Base-by-base conservation (phyloP, 2,329 filamentous ascomycete genomes). In the Calonectria pseudoreteaudii region DNA sequence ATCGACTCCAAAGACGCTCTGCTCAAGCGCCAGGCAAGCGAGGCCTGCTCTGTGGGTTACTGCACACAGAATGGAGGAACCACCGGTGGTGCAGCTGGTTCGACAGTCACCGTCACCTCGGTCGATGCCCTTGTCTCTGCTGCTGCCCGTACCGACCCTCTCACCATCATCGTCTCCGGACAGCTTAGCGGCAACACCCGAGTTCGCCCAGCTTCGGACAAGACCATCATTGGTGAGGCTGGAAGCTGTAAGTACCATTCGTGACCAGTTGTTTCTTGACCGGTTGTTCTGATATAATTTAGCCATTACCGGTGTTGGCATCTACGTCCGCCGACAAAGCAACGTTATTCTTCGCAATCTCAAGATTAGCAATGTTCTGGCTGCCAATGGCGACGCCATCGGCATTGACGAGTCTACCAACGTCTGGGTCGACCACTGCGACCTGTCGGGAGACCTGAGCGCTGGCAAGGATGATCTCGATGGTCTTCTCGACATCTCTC, bases 381-480 rank as follows among this genome's bases (percentile, higher is more conserved):
- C 91, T 4, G 81, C 84, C 28, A 87, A 90, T 71, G 91, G 91
- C 16, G 91, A 93, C 77, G 90, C 89, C 60, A 88, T 93, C 75
- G 89, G 88, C 71, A 89, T 93, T 58, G 88, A 92, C 79, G 81
- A 81, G 20, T 87, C 88, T 28, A 89, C 83, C 68, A 91, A 92
- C 71, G 86, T 91, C 73, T 94, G 92, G 92, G 85, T 94, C 56
- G 92, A 94, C 83, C 92, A 94, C 85, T 88, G 88, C 79, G 92
- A 94, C 74, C 86, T 94, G 1, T 91, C 89, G 2, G 91, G 90
- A n/a, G 89, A 93, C 82, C 79, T 83, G 47, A 86, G 88, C 78
- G 85, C 89, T 78, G 91, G 88, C 34, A 94, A 94, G 85, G 91
- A 94, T 84, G 92, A 90, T 82, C 93, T 93, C 79, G 93, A 94